These are phyloP conservation scores for Mycogone perniciosa DNA, from an alignment of 2,329 filamentous ascomycete species.

Conservation along the genomic window DNA sequence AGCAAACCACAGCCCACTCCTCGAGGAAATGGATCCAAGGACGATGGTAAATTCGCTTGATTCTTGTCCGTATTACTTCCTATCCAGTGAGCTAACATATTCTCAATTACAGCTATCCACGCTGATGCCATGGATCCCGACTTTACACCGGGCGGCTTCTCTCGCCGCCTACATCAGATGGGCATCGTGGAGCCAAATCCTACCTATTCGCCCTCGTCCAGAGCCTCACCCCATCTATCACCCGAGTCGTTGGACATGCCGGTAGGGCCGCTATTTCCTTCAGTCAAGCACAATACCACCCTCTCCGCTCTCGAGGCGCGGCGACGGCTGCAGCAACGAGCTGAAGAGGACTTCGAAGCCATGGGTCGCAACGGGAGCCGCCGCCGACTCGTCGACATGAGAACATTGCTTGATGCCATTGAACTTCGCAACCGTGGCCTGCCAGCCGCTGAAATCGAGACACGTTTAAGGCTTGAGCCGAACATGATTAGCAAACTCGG, in stretches of 20 bases:
- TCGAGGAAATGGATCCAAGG: constrained; percentile 13
- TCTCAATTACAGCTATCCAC: constrained; percentile 28
- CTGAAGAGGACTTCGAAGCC: constrained; percentile 38
- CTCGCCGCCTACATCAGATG: constrained; percentile 47
- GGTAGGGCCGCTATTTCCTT: constrained; percentile 23
- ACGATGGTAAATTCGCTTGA: constrained; percentile 16
- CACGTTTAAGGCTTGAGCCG: constrained; percentile 36
- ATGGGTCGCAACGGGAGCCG: constrained; percentile 27
- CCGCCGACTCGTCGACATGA: constrained; percentile 42
- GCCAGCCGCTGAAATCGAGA: constrained; percentile 38
- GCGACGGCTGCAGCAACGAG: constrained; percentile 36
- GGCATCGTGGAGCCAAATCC: constrained; percentile 50
- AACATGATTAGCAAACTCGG: constrained; percentile 43
- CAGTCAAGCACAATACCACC: constrained; percentile 36
- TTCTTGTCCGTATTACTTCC: neutral
- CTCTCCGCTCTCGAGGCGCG: constrained; percentile 45
- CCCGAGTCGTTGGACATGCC: constrained; percentile 17
- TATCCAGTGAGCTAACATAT: neutral
- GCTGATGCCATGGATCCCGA: constrained; percentile 38
- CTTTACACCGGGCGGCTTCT: constrained; percentile 38
- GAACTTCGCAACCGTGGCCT: constrained; percentile 37
- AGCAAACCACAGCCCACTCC: constrained; percentile 7
- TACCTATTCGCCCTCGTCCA: constrained; percentile 47
- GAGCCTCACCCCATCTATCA: constrained; percentile 23
- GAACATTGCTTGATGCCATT: constrained; percentile 41